Evolutionary conservation across 345 rosid species (phyloP), one percentile per base, ranked within the genome.

Genomic region (Ceriops tagal): DNA sequence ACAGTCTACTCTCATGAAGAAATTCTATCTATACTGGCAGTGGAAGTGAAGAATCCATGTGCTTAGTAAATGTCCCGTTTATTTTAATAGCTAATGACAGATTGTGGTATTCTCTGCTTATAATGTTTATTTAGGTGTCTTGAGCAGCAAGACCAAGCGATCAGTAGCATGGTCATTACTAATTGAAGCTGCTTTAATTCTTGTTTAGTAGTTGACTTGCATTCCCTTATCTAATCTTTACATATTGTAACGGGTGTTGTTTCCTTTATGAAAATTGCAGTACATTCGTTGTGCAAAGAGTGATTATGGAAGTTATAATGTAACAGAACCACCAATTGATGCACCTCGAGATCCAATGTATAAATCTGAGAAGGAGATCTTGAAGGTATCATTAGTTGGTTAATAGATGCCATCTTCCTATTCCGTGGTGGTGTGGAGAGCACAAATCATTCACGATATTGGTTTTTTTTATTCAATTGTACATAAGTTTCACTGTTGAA

Each of bases 281-380:
- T 91, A 86, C 74, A 93, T 93, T 68, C 92, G 96, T 24, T 93
- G 97, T 74, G 92, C 87, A 21, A 75, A 65, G 86, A 91, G 91
- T 73, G 97, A 93, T 63, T 91, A 85, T 72, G 96, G 93, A 69
- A 80, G 91, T 64, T 87, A 91, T 81, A 87, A 91, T 73, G 89
- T 88, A 65, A 88, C 95, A 6, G 97, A 93, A 73, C 98, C 97
- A 24, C 98, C 97, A 15, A 87, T 93, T 37, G 96, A 88, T 78
- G 92, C 95, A 27, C 92, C 89, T 39, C 81, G 98, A 27, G 98
- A 91, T 78, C 98, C 98, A 69, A 60, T 93, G 62, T 88, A 88
- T 76, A 89, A 87, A 74, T 76, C 95, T 43, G 96, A 89, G 75
- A 82, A 82, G 82, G 95, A 88, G 83, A 68, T 91, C 68, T 68